Evolutionary conservation across 306 rosid species (phyloP).

Genomic region (Fagus sylvatica): DNA sequence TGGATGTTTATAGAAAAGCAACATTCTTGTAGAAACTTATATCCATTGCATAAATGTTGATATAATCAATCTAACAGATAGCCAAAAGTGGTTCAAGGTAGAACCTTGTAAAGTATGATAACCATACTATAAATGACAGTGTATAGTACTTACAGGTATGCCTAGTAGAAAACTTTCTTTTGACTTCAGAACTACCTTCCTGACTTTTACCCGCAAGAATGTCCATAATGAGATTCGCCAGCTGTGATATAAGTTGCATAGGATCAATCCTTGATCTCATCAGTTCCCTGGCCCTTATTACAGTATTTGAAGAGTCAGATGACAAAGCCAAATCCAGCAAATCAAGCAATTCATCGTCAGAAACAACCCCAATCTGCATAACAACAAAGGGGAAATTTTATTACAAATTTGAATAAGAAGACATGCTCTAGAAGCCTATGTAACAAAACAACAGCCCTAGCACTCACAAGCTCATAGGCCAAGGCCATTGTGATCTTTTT

Average conservation of each 20-base stretch:
- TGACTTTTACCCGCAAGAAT: conserved; percentile 72
- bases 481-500: conserved; percentile 57
- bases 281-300: conserved; percentile 71
- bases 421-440: not conserved
- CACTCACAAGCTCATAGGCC: conserved; percentile 80
- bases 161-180: conserved; percentile 45
- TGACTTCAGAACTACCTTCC: conserved; percentile 50
- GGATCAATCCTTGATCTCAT: conserved; percentile 86
- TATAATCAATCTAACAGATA: not conserved
- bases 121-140: not conserved
- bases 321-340: conserved; percentile 88
- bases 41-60: not conserved
- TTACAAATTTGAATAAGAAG: conserved; percentile 3
- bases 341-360: conserved; percentile 77
- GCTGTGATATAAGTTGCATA: conserved; percentile 75
- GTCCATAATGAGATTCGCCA: conserved; percentile 88
- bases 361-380: conserved; percentile 77
- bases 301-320: conserved; percentile 76
- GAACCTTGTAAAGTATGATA: not conserved
- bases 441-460: conserved; percentile 10
- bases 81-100: not conserved
- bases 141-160: conserved; percentile 55
- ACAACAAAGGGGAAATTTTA: conserved; percentile 14
- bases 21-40: not conserved
- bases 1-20: not conserved